A percentile compares a stretch with the other conserved stretches of the same genome.
These are phyloP conservation scores for Calophaca sinica DNA, from an alignment of 306 rosid genomes.

Conservation along the genomic window DNA sequence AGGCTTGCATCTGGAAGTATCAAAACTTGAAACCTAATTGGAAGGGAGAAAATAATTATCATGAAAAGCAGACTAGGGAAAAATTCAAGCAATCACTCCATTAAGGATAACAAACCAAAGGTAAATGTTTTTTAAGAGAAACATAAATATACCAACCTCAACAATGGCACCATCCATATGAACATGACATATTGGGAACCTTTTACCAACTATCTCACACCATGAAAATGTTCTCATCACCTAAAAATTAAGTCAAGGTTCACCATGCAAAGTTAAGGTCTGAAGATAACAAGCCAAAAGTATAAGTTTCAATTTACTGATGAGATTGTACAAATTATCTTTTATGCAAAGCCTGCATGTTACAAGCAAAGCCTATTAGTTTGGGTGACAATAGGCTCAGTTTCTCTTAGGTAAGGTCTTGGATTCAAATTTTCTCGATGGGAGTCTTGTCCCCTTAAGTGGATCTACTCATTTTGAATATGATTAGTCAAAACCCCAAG, in stretches of 20 bases:
- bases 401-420: neutral
- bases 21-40: slow-evolving; percentile 89
- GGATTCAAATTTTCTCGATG: neutral
- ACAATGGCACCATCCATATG: slow-evolving; percentile 68
- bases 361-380: slow-evolving; percentile 16
- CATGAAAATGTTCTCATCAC: slow-evolving; percentile 79
- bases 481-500: slow-evolving; percentile 2
- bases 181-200: slow-evolving; percentile 94
- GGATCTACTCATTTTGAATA: neutral
- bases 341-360: neutral
- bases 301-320: slow-evolving; percentile 33
- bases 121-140: slow-evolving; percentile 13
- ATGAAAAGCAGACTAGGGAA: slow-evolving; percentile 23
- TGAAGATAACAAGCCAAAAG: slow-evolving; percentile 11
- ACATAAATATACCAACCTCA: slow-evolving; percentile 65
- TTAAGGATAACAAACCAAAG: neutral
- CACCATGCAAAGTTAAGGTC: slow-evolving; percentile 41
- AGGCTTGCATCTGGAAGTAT: slow-evolving; percentile 52
- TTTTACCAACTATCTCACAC: slow-evolving; percentile 86
- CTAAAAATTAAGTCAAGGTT: slow-evolving; percentile 54
- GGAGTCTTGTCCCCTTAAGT: neutral
- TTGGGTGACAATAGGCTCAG: neutral
- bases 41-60: slow-evolving; percentile 40
- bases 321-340: slow-evolving; percentile 24
- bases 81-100: slow-evolving; percentile 12